phyloP scores from a whole-genome alignment of 352 stramenopile genomes.

The Globisporangium emineosum region DNA sequence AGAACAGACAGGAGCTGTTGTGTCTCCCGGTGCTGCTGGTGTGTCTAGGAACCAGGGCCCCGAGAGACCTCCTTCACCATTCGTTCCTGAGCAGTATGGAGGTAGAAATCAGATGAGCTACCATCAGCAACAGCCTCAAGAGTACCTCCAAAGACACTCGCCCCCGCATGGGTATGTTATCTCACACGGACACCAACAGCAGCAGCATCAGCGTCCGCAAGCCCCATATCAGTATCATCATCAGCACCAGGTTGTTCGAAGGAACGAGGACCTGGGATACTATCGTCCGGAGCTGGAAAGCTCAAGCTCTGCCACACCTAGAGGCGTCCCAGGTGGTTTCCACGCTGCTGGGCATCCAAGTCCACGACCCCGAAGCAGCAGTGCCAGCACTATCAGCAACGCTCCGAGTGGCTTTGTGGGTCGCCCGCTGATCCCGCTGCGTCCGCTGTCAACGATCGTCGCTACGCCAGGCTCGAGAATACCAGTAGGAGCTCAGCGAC shows the following conservation, averaged over 20 bases:
- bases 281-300: neutral
- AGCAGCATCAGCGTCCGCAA: constrained; percentile 1
- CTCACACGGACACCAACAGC: neutral
- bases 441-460: constrained; percentile 10
- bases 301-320: neutral
- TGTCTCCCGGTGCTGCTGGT: neutral
- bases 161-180: neutral
- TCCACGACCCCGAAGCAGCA: neutral
- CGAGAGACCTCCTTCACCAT: neutral
- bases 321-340: neutral
- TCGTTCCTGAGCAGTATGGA: constrained; percentile 1
- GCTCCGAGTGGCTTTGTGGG: no score
- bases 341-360: neutral
- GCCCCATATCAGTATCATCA: neutral
- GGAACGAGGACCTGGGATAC: neutral
- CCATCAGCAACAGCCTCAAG: neutral
- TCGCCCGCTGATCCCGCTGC: constrained; percentile 4
- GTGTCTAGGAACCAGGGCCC: neutral
- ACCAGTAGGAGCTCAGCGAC: neutral
- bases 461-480: constrained; percentile 8
- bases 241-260: neutral
- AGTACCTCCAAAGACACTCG: neutral
- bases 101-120: neutral
- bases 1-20: neutral
- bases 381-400: neutral